A percentile compares a stretch with the other conserved stretches of the same genome.
phyloP scores from a whole-genome alignment of 768 basidiomycete genomes.

The Boletus sp. region DNA sequence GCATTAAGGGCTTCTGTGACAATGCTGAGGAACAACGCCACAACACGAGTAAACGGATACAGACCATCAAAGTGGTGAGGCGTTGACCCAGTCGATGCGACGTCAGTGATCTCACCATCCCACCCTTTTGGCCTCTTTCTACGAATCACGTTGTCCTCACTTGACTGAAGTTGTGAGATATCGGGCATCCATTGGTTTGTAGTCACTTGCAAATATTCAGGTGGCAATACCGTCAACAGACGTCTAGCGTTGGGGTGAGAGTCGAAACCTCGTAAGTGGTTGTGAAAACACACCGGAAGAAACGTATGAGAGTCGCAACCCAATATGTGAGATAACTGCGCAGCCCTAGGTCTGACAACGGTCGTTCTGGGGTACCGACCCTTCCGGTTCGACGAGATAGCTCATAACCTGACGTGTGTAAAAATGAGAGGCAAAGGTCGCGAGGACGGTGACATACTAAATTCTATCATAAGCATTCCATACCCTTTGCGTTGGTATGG shows the following conservation, averaged over 20 bases:
- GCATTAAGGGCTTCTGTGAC: slow-evolving; percentile 52
- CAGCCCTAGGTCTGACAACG: slow-evolving; percentile 89
- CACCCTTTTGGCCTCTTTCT: slow-evolving; percentile 65
- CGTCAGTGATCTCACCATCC: slow-evolving; percentile 63
- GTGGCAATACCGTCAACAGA: slow-evolving; percentile 60
- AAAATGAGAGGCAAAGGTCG: not conserved
- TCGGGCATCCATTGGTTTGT: slow-evolving; percentile 46
- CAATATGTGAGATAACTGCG: slow-evolving; percentile 89
- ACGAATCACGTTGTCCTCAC: slow-evolving; percentile 31
- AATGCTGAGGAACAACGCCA: not conserved
- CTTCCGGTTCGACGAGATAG: slow-evolving; percentile 77
- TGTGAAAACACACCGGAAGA: slow-evolving; percentile 58
- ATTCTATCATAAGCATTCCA: slow-evolving; percentile 96
- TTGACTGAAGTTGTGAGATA: slow-evolving; percentile 34
- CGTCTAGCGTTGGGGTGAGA: slow-evolving; percentile 36
- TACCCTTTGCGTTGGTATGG: slow-evolving; percentile 89
- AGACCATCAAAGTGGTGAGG: slow-evolving; percentile 42
- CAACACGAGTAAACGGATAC: slow-evolving; percentile 6
- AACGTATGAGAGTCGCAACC: slow-evolving; percentile 81
- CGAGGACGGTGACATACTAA: slow-evolving; percentile 62
- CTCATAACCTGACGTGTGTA: slow-evolving; percentile 71
- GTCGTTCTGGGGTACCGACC: slow-evolving; percentile 91
- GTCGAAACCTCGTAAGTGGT: not conserved
- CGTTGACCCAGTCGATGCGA: slow-evolving; percentile 32
- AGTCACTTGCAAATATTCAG: slow-evolving; percentile 46